Conservation (phyloP, 2,329 filamentous ascomycete species). For the Cordyceps sp. region DNA sequence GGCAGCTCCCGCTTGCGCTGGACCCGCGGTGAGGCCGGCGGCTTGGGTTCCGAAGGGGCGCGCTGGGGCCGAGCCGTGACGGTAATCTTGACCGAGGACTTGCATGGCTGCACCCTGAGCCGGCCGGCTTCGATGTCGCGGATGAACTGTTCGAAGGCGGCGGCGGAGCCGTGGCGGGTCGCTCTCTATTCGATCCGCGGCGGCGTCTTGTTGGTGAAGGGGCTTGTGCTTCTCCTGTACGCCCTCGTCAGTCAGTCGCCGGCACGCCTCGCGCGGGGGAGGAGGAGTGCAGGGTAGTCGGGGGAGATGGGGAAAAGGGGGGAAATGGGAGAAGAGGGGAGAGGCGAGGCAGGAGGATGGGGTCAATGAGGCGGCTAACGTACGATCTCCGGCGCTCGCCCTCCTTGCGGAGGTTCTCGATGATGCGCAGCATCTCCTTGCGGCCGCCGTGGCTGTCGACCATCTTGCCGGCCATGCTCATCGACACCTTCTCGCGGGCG, state of each 20-base stretch:
- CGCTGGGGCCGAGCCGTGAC: background rate
- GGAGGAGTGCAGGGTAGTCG: too few species aligned
- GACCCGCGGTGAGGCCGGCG: too few species aligned
- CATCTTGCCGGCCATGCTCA: conserved; percentile 77
- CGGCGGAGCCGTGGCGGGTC: conserved; percentile 13
- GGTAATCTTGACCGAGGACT: background rate
- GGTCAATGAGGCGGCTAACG: conserved; percentile 20
- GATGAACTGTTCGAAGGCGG: conserved; percentile 11
- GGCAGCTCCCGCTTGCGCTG: too few species aligned
- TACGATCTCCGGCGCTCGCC: conserved; percentile 71
- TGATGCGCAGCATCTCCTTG: conserved; percentile 83
- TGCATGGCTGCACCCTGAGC: background rate
- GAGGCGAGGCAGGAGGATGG: background rate
- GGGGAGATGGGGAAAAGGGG: too few species aligned
- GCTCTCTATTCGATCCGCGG: conserved; percentile 25
- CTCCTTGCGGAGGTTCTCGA: conserved; percentile 74
- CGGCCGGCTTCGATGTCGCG: conserved; percentile 4
- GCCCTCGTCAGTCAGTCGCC: background rate
- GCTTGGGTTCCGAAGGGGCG: too few species aligned
- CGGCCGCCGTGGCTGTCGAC: conserved; percentile 67
- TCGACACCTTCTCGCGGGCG: conserved; percentile 72
- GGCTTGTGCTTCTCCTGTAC: conserved; percentile 19
- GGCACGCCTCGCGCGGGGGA: too few species aligned
- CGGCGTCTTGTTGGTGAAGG: conserved; percentile 20
- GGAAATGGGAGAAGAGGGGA: too few species aligned